phyloP scores from a whole-genome alignment of 305 asterid species.

The Ruellia speciosa region DNA sequence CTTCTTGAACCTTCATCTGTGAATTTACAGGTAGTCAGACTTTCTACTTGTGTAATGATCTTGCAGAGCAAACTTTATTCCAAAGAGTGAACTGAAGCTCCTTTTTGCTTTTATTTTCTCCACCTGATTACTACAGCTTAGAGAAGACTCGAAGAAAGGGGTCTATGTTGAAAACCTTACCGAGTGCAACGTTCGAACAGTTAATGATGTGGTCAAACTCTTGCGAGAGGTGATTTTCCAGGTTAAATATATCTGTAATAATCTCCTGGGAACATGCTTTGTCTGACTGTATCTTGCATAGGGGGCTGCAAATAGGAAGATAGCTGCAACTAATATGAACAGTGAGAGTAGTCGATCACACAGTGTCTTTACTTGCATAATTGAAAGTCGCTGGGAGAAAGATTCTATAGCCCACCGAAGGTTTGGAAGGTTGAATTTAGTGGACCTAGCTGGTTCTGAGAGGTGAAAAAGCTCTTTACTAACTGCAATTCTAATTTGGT shows the following conservation, averaged over 20 bases:
- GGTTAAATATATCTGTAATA: constrained; percentile 20
- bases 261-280: constrained; percentile 6
- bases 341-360: constrained; percentile 87
- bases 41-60: constrained; percentile 5
- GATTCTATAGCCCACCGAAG: constrained; percentile 69
- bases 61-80: neutral
- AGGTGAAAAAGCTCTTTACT: constrained; percentile 35
- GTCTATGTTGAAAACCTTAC: constrained; percentile 82
- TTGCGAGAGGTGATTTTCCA: constrained; percentile 57
- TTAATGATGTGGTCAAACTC: constrained; percentile 53
- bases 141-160: constrained; percentile 78
- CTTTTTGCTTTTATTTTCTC: neutral
- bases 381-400: constrained; percentile 80
- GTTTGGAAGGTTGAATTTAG: constrained; percentile 75
- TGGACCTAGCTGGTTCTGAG: constrained; percentile 88
- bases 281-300: constrained; percentile 28
- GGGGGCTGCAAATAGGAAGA: constrained; percentile 82
- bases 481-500: neutral
- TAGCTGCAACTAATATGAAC: constrained; percentile 76
- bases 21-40: constrained; percentile 52
- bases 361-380: constrained; percentile 75
- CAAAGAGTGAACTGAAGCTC: constrained; percentile 10
- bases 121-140: constrained; percentile 39
- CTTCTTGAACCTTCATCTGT: constrained; percentile 81
- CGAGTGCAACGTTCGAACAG: constrained; percentile 54